Evolutionary conservation across 352 stramenopile genomes (phyloP).

Genomic region (Pythium oligandrum): DNA sequence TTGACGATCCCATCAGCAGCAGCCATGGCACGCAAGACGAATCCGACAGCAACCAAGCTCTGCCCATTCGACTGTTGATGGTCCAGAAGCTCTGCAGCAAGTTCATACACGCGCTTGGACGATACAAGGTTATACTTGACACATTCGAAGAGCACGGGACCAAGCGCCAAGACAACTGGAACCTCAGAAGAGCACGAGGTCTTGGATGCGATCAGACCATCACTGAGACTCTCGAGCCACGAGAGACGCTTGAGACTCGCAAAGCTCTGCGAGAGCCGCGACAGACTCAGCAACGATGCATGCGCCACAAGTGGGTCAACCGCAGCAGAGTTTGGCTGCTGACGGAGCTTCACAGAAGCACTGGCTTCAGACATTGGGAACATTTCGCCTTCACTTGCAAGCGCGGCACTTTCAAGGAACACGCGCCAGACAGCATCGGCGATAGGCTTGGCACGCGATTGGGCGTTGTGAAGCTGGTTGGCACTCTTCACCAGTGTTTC

Average conservation of each 20-base stretch:
- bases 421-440: neutral
- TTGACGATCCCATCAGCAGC: no score
- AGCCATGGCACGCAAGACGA: no score
- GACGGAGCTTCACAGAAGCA: no score
- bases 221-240: slow-evolving; percentile 42
- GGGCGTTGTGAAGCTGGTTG: neutral
- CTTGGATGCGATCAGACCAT: slow-evolving; percentile 15
- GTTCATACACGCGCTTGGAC: slow-evolving; percentile 22
- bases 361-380: no score
- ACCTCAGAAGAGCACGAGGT: slow-evolving; percentile 16
- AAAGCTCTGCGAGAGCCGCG: slow-evolving; percentile 2
- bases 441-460: neutral
- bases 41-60: no score
- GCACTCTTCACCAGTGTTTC: neutral
- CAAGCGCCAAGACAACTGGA: slow-evolving; percentile 23
- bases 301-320: slow-evolving; percentile 3
- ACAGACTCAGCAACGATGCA: slow-evolving; percentile 8
- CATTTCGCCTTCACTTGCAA: neutral
- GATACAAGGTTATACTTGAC: slow-evolving; percentile 24
- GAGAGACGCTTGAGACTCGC: slow-evolving; percentile 5
- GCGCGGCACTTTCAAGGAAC: neutral
- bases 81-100: slow-evolving; percentile 8
- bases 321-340: no score
- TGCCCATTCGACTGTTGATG: no score
- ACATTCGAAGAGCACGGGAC: slow-evolving; percentile 35